Evolutionary conservation across 176 grass and related monocot species (phyloP), one percentile per base, ranked within the genome.

Genomic region (Carex cristatella): DNA sequence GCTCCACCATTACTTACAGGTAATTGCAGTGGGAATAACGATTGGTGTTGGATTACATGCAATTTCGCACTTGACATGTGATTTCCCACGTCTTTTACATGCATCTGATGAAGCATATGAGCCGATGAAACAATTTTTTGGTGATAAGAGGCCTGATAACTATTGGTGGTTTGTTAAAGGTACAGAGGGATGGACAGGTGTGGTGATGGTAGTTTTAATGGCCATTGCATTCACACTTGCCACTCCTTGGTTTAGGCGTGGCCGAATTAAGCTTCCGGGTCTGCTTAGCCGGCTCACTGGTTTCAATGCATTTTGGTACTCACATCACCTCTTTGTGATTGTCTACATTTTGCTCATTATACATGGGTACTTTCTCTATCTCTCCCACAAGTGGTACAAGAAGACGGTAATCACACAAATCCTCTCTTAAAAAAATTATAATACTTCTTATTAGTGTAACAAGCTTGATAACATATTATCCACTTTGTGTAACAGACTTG

Each of bases 281-380:
- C 72, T 57, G 6, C 4, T 99, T 0, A 85, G 62, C 16, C 60
- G 87, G 19, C 87, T 99, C 10, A 99, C 93, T n/a, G 96, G 96
- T 5, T 99, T 95, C 88, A 99, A 99, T 74, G 96, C 96, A 57
- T 99, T 99, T 85, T 99, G 96, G 96, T 99, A 99, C 90, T 94
- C 96, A 3, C 96, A 99, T 87, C 96, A 99, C 84, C 82, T 89
- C 55, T 95, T 99, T 91, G 87, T 99, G 85, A 30, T 94, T 44
- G 93, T 99, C 66, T 99, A 99, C 87, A 55, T 89, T 32, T 88
- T 99, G 48, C 96, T 99, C 37, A 76, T 99, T 80, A 89, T 99
- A 31, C 96, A 99, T 66, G 96, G 96, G 0, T 77, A 56, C 61
- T 95, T 79, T 78, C 89, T 99, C 42, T 99, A 92, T 89, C 91